These are phyloP conservation scores for Tolypocladium ophioglossoides DNA, from an alignment of 2,329 filamentous ascomycete species.

Conservation along the genomic window DNA sequence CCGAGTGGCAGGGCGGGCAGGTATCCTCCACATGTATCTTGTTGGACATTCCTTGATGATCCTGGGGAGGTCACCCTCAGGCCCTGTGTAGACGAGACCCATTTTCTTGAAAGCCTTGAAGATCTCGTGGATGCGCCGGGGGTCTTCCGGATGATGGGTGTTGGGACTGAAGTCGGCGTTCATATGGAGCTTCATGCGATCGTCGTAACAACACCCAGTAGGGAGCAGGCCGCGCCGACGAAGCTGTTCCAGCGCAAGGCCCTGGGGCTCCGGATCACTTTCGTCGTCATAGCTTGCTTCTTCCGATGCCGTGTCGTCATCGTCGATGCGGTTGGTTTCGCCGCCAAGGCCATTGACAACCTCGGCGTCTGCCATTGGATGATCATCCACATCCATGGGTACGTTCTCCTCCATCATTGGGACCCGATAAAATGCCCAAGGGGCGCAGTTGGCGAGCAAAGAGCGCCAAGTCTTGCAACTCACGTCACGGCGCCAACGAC, in stretches of 20 bases:
- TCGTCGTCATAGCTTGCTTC: conserved; percentile 24
- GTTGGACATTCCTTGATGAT: conserved; percentile 44
- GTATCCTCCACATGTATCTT: conserved; percentile 64
- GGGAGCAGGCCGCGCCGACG: conserved; percentile 43
- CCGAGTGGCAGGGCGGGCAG: conserved; percentile 63
- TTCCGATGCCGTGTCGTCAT: conserved; percentile 22
- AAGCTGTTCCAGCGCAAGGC: conserved; percentile 26
- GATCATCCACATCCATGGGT: conserved; percentile 32
- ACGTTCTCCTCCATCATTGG: conserved; percentile 10
- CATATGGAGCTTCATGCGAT: conserved; percentile 90
- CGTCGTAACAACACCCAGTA: conserved; percentile 80
- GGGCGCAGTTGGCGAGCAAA: not conserved
- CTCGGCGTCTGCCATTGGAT: conserved; percentile 31
- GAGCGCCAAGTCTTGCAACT: not conserved
- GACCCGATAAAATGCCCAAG: not conserved
- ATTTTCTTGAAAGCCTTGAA: conserved; percentile 79
- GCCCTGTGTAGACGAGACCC: conserved; percentile 60
- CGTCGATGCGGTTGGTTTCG: conserved; percentile 8
- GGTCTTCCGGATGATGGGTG: conserved; percentile 89
- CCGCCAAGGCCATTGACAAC: conserved; percentile 13
- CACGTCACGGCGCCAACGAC: not conserved
- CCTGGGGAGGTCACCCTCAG: conserved; percentile 40
- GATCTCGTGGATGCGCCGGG: conserved; percentile 82
- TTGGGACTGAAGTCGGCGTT: conserved; percentile 65
- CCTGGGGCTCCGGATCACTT: conserved; percentile 23